Percentiles rank a stretch among this genome's conserved stretches.
phyloP scores from a whole-genome alignment of 2,329 filamentous ascomycete genomes.

The Apiospora saccharicola region DNA sequence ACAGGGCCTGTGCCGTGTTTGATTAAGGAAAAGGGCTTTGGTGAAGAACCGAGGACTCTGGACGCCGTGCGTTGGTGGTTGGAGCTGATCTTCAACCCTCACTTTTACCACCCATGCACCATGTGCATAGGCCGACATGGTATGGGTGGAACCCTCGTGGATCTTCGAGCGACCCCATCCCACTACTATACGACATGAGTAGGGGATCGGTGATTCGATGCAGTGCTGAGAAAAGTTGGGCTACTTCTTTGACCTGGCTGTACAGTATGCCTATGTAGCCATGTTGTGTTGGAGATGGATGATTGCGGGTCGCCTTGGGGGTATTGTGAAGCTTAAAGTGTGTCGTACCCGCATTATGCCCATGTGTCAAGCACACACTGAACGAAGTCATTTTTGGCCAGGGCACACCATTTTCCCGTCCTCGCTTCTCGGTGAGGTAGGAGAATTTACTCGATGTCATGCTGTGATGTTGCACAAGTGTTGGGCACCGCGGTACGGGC shows the following conservation, averaged over 20 bases:
- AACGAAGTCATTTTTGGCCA: neutral
- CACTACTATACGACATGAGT: constrained; percentile 9
- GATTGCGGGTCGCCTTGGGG: constrained; percentile 12
- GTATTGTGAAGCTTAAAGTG: constrained; percentile 15
- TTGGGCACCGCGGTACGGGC: neutral
- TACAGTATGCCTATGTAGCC: constrained; percentile 14
- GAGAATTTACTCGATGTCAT: neutral
- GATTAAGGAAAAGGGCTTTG: constrained; percentile 15
- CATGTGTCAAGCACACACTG: constrained; percentile 21
- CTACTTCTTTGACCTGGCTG: neutral
- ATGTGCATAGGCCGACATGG: constrained; percentile 6
- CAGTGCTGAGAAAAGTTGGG: constrained; percentile 2
- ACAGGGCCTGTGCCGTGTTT: constrained; percentile 11
- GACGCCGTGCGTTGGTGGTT: constrained; percentile 4
- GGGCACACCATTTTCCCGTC: neutral
- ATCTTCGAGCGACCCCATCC: constrained; percentile 13
- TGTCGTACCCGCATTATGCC: constrained; percentile 21
- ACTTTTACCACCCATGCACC: neutral
- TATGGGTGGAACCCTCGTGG: constrained; percentile 1
- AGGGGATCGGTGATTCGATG: constrained; percentile 14
- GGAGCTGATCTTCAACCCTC: constrained; percentile 12
- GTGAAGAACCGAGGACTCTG: neutral
- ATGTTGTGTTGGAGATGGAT: constrained; percentile 4
- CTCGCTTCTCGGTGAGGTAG: neutral
- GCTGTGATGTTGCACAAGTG: neutral